Evolutionary conservation across 331 rosid genomes (phyloP).

Genomic region (Cydonia oblonga): DNA sequence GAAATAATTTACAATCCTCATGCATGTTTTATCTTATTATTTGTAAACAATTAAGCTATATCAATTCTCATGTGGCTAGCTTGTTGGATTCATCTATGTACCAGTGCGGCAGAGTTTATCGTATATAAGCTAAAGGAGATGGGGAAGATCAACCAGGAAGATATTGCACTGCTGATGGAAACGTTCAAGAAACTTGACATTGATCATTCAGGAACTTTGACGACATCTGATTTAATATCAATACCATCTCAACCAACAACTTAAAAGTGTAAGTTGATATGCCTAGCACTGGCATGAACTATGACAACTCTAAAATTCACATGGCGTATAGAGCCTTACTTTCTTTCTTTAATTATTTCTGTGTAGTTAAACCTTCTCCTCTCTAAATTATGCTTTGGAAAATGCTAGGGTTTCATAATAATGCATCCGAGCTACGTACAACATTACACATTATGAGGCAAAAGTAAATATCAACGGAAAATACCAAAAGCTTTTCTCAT

Average conservation of each 20-base stretch:
- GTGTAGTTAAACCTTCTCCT: no score
- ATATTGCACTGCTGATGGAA: constrained; percentile 49
- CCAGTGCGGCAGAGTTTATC: constrained; percentile 63
- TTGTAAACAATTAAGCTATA: not conserved
- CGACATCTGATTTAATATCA: constrained; percentile 45
- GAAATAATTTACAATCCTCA: not conserved
- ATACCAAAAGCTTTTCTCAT: no score
- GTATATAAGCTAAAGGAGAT: constrained; percentile 77
- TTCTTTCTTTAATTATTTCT: no score
- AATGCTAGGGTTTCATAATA: no score
- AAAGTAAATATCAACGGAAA: no score
- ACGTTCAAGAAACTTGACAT: constrained; percentile 42
- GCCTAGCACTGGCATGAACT: not conserved
- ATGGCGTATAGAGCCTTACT: not conserved
- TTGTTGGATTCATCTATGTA: not conserved
- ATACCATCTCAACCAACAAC: not conserved
- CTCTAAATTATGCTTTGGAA: no score
- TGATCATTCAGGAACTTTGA: constrained; percentile 68
- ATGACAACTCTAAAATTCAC: not conserved
- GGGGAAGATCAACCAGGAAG: constrained; percentile 61
- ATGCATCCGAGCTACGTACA: no score
- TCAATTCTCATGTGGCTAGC: constrained; percentile 8
- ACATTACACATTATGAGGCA: no score
- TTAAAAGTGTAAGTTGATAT: not conserved
- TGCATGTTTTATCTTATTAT: not conserved